Evolutionary conservation across 345 rosid genomes (phyloP), one percentile per base, ranked within the genome.

Genomic region (Raphanus sativus): DNA sequence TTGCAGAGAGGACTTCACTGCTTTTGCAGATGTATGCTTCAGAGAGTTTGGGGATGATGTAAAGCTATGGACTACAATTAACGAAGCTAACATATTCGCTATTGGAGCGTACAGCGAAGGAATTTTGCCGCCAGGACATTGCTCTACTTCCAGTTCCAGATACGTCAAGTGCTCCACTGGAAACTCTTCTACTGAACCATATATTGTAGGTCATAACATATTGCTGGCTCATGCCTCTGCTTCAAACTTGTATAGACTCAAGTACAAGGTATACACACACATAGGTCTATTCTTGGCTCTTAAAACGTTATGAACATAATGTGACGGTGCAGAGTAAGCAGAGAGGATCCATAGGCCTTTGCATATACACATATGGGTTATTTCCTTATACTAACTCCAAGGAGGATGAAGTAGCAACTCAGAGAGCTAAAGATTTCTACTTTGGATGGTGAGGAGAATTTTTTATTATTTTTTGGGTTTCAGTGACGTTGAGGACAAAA

Each of bases 1-100:
- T 61, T 85, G 89, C 89, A 90, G 97, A 83, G 75, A 85, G 64
- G 98, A 93, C 74, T 93, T 89, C 86, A 85, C 90, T 56, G 85
- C 77, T 42, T 93, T 78, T 85, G 91, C 93, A 34, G 89, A 91
- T 34, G 89, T 80, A 50, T 91, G 98, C 82, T 93, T 89, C 70
- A 84, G 82, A 62, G 93, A 91, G 80, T 91, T 93, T 30, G 97
- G 98, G 2, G 84, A 88, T 6, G 83, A 89, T 68, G 86, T 91
- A 73, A 80, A 77, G 30, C 50, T 86, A 71, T 93, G 97, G 98
- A 73, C 82, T 8, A 91, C 97, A 5, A 67, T 91, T 34, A 89
- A 91, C 33, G 98, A 93, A 83, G 90, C 97, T 7, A 88, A 84
- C 6, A 33, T 81, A 16, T 74, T 81, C 40, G 83, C 84, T 1